Conservation (phyloP, 352 stramenopile species). For the Phytophthora cactorum region DNA sequence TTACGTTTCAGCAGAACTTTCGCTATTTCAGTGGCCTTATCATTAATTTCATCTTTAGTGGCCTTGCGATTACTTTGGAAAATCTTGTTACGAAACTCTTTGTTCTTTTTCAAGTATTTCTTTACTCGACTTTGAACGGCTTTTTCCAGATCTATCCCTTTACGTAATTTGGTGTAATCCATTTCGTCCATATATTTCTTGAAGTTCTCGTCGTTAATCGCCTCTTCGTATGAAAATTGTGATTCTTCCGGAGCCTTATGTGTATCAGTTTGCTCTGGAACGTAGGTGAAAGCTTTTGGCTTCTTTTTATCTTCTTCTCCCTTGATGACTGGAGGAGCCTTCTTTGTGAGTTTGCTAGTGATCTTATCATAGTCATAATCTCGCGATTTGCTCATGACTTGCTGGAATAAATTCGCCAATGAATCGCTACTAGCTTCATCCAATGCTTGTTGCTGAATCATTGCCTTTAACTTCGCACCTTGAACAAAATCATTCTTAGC, state of each 20-base stretch:
- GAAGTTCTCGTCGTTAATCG: too few species aligned
- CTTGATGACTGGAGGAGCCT: too few species aligned
- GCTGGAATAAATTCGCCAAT: not conserved
- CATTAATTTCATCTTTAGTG: not conserved
- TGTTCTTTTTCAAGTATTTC: slow-evolving; percentile 1
- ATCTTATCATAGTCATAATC: slow-evolving; percentile 1
- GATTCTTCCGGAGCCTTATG: too few species aligned
- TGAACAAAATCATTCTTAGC: slow-evolving; percentile 6
- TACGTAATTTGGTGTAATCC: slow-evolving; percentile 6
- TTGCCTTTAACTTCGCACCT: not conserved
- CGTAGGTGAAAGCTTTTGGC: too few species aligned
- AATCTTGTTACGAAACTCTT: slow-evolving; percentile 1
- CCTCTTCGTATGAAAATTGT: too few species aligned
- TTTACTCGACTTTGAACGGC: not conserved
- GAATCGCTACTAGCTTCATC: not conserved
- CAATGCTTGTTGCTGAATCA: not conserved
- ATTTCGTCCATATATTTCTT: too few species aligned
- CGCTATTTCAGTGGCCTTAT: not conserved
- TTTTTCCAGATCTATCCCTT: not conserved
- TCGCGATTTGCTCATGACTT: not conserved
- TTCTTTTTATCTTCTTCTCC: too few species aligned
- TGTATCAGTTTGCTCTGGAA: too few species aligned
- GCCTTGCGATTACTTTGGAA: too few species aligned
- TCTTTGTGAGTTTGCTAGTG: not conserved
- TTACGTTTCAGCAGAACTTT: not conserved